Base-by-base conservation (phyloP, 2,329 filamentous ascomycete genomes). In the Hirsutella minnesotensis region DNA sequence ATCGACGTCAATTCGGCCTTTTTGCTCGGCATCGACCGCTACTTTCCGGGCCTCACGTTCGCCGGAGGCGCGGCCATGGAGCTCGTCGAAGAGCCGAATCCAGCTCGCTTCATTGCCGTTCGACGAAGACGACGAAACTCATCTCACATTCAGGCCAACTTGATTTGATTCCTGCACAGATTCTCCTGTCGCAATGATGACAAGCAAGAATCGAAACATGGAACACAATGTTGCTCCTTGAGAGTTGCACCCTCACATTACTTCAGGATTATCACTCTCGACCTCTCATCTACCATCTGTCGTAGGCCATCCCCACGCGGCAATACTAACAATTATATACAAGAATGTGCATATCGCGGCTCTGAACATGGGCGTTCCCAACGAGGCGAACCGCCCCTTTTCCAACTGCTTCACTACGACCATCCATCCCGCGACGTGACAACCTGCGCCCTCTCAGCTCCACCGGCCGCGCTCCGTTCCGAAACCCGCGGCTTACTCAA, bases 1-100 rank as follows among this genome's bases (percentile, higher is more conserved):
- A 67, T 73, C 48, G 70, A 73, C 46, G 52, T 59, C 18, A 66
- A 67, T 38, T 56, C 58, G 12, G 55, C 61, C 0, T 64, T 63
- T 41, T 44, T 68, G 40, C 52, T 63, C 33, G 53, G 59, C 12
- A 52, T 52, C 9, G 31, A 45, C 22, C 40, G 60, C 12, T 62
- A 58, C 47, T 65, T 64, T 40, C 56, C 58, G 1, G 52, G 51
- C 2, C 51, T 49, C 13, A 53, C 45, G 1, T 62, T 61, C 44
- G 29, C 39, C 1, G 48, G 42, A 24, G 37, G 41, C 1, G 37
- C 37, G 7, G 40, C 38, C 10, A 16, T 19, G 19, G 50, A 50
- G 2, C 48, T 52, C 20, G 51, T 49, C 3, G 42, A 55, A 21
- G 47, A 59, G 27, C 57, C 57, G 13, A 63, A 63, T 39, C 57